Conservation (phyloP, 371 early-diverging fungal species). For the Mortierella sp. region DNA sequence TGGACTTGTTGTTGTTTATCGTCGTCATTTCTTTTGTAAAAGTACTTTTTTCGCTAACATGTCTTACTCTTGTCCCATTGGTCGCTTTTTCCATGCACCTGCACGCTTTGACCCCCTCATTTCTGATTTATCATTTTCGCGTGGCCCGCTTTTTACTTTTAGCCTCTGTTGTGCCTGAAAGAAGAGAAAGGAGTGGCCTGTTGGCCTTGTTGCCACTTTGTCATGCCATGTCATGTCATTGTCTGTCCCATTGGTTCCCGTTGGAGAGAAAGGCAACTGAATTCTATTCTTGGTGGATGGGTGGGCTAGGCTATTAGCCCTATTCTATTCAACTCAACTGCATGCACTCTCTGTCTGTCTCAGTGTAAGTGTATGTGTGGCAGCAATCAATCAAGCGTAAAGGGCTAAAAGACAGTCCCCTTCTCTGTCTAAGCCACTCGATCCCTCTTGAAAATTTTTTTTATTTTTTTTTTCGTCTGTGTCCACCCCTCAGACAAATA, state of each 20-base stretch:
- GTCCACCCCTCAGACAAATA: too few species aligned
- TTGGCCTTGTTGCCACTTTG: slow-evolving; percentile 10
- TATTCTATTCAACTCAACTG: too few species aligned
- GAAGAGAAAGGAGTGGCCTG: slow-evolving; percentile 1
- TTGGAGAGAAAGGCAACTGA: neutral
- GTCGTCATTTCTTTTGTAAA: neutral
- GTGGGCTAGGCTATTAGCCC: neutral
- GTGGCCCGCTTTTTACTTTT: neutral
- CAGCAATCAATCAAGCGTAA: neutral
- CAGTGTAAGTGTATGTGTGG: too few species aligned
- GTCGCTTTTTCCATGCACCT: neutral
- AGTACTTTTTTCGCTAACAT: neutral
- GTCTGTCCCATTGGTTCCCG: neutral
- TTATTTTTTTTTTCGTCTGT: neutral
- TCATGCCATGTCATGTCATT: neutral
- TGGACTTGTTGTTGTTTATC: neutral
- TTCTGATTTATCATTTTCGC: neutral
- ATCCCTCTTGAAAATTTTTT: slow-evolving; percentile 15
- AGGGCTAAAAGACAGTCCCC: neutral
- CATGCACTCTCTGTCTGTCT: too few species aligned
- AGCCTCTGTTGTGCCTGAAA: neutral
- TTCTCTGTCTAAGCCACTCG: neutral
- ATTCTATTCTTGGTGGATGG: neutral
- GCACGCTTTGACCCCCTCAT: slow-evolving; percentile 10
- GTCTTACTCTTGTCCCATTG: neutral